Base-by-base conservation (phyloP, 2,329 filamentous ascomycete genomes). In the Tolypocladium inflatum region DNA sequence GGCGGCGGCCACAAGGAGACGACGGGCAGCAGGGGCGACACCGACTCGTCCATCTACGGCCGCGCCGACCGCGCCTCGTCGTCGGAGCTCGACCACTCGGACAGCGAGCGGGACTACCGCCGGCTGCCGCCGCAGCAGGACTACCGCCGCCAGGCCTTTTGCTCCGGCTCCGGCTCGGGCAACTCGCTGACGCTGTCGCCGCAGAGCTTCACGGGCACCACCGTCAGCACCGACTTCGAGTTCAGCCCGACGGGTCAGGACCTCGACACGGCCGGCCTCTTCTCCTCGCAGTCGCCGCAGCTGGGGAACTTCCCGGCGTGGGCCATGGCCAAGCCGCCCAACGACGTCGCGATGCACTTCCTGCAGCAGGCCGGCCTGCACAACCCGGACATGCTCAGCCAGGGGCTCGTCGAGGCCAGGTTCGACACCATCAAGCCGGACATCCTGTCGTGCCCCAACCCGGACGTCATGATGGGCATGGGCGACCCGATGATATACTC, bases 401-500 rank as follows among this genome's bases (percentile, higher is more conserved):
- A 81, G 59, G 76, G 77, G 3, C 67, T 82, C 3, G 68, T 82
- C 35, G 80, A 81, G 61, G 76, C 76, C 3, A 78, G 80, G 45
- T 81, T 81, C 55, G 77, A 78, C 42, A 79, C 76, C 33, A 78
- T 83, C 63, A 83, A 83, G 71, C 80, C 80, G 15, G 79, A 82
- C 58, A 74, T 80, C 51, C 71, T 83, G 50, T 77, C 77, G 42
- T 79, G 78, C 63, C 70, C 76, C 48, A 80, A 81, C 56, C 74
- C 78, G 1, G 80, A 82, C 51, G 78, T 80, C 9, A 84, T 84
- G 80, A 73, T 83, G 67, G 78, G 80, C 21, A 76, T 82, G 65
- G 77, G 76, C 21, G 81, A 84, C 60, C 80, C 81, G 1, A 83
- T 83, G 80, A 82, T 84, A 58, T 84, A 78, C 63, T 73, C 76